phyloP scores from a whole-genome alignment of 2,329 filamentous ascomycete genomes.

The Trichoderma guizhouense region DNA sequence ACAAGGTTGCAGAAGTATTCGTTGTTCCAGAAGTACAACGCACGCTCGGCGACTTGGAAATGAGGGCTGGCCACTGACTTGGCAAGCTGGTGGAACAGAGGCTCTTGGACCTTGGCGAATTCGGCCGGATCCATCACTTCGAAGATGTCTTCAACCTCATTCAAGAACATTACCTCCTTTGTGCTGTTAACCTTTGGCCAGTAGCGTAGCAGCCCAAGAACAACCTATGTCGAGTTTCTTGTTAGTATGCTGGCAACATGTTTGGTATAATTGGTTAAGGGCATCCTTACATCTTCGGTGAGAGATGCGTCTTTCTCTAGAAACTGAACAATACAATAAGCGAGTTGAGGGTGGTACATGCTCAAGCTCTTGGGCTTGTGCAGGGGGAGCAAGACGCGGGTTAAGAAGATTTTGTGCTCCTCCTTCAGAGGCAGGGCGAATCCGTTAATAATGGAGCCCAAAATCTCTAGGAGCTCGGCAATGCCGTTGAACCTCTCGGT shows the following conservation, averaged over 20 bases:
- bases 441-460: slow-evolving; percentile 98
- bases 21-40: slow-evolving; percentile 99
- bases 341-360: slow-evolving; percentile 99
- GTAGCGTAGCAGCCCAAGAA: slow-evolving; percentile 88
- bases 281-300: slow-evolving; percentile 78
- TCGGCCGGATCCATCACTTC: slow-evolving; percentile 99
- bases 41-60: slow-evolving; percentile 96
- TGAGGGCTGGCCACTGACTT: slow-evolving; percentile 98
- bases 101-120: slow-evolving; percentile 97
- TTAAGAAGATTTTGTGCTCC: slow-evolving; percentile 97
- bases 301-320: slow-evolving; percentile 95
- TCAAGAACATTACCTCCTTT: slow-evolving; percentile 99
- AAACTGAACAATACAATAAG: slow-evolving; percentile 98
- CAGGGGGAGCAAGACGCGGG: slow-evolving; percentile 83
- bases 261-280: not conserved
- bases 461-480: slow-evolving; percentile 90
- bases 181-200: slow-evolving; percentile 99
- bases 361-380: slow-evolving; percentile 99
- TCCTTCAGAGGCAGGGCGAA: slow-evolving; percentile 96
- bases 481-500: slow-evolving; percentile 98
- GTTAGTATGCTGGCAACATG: not conserved
- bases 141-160: slow-evolving; percentile 98
- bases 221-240: slow-evolving; percentile 56
- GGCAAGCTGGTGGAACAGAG: slow-evolving; percentile 92
- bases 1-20: slow-evolving; percentile 99